Base-by-base conservation (phyloP, 441 rosid genomes). In the Erodium chrysanthum region DNA sequence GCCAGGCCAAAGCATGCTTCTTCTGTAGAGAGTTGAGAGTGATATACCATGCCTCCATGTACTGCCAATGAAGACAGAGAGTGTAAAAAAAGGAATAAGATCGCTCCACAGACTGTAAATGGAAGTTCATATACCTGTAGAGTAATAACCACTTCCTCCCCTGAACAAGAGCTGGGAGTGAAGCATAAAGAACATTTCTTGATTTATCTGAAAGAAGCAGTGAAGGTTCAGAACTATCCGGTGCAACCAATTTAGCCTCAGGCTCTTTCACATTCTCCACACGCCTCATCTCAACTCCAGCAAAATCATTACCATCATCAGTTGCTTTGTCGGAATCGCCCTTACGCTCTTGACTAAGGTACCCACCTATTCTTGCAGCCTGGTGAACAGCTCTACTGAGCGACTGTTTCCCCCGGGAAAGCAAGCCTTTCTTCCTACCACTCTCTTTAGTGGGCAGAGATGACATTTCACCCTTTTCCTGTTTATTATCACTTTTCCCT, bases 41-140 rank as follows among this genome's bases (percentile, higher is more conserved):
- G 98, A 88, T 76, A 93, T 88, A 22, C 98, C 98, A 64, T 93
- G 96, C 81, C 92, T 89, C 98, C 98, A 91, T 52, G 98, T 93
- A 78, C 98, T 91, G 75, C 33, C 74, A 77, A 72, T 65, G 60
- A 29, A 18, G n/a, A n/a, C n/a, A n/a, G n/a, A n/a, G n/a, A n/a
- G n/a, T n/a, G n/a, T n/a, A n/a, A n/a, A n/a, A n/a, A n/a, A n/a
- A n/a, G n/a, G n/a, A n/a, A n/a, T n/a, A n/a, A n/a, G n/a, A n/a
- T n/a, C n/a, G n/a, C n/a, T n/a, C n/a, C n/a, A n/a, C n/a, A n/a
- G n/a, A n/a, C n/a, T n/a, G n/a, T n/a, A 29, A 29, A 29, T 29
- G 33, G 33, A 29, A 29, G 33, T 29, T 29, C 5, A 33, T 65
- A 44, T 70, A 93, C 98, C 97, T 89, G 82, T 91, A 93, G 68